Base-by-base conservation (phyloP, 83 land plant species). In the Larix sibirica region DNA sequence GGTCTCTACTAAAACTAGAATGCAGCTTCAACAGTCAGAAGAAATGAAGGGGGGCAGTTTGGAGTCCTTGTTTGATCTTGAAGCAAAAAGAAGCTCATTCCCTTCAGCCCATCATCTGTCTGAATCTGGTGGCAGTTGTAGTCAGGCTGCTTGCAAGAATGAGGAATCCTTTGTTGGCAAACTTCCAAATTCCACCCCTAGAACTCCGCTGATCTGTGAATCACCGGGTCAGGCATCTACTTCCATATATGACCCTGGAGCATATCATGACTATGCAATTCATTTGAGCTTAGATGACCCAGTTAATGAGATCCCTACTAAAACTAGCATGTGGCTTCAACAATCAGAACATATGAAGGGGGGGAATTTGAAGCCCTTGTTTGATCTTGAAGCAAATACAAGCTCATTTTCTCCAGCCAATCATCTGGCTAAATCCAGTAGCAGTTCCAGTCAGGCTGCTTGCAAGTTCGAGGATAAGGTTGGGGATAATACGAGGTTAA, bases 401-500 rank as follows among this genome's bases (percentile, higher is more conserved):
- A 54, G 58, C 58, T 54, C 58, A 54, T 12, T 36, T 23, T 13
- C 47, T 74, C 47, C 28, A 4, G 77, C 0, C 20, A 40, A n/a
- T 40, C 20, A 23, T 71, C 42, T 71, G 50, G 6, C 47, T 54
- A 12, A n/a, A 74, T 10, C 77, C 1, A 21, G 28, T 42, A 26
- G 85, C 42, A 33, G 87, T 83, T 69, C 40, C 69, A 21, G 86
- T 77, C 31, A 85, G 36, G 17, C 68, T 85, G 18, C 31, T 85
- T 54, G 58, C 58, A 54, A 2, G 58, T 54, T 26, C 42, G 80
- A 78, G 28, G 85, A 87, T 81, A 26, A 23, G 50, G 80, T 50
- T 58, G 86, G 13, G 73, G 81, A 87, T 74, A 84, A 84, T 65
- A 28, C 28, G 20, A 89, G 90, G 38, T 90, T 90, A 81, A 60